Conservation (phyloP, 2,329 filamentous ascomycete species). For the Penicillium paneum region DNA sequence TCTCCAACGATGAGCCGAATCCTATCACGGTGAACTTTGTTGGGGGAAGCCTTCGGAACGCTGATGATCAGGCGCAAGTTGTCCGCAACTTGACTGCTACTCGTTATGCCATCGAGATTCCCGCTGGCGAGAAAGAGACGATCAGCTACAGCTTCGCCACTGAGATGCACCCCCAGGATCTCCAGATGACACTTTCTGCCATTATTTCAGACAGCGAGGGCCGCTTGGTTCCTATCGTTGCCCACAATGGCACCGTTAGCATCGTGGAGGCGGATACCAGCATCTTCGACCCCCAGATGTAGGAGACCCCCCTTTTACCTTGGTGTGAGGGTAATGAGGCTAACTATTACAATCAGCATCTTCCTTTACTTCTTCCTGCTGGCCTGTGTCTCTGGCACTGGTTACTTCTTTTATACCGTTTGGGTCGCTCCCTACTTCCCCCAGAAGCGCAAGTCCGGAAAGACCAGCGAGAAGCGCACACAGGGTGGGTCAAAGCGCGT, state of each 20-base stretch:
- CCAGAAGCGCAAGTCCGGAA: constrained; percentile 54
- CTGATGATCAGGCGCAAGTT: constrained; percentile 57
- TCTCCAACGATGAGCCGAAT: constrained; percentile 77
- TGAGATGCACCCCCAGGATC: constrained; percentile 89
- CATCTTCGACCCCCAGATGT: constrained; percentile 96
- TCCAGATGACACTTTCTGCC: constrained; percentile 72
- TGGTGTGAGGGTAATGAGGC: constrained; percentile 13
- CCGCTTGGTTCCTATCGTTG: constrained; percentile 69
- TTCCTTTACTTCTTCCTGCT: constrained; percentile 95
- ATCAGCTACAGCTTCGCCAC: constrained; percentile 81
- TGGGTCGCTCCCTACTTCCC: constrained; percentile 97
- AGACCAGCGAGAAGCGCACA: constrained; percentile 30
- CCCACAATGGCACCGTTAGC: constrained; percentile 77
- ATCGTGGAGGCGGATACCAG: constrained; percentile 88
- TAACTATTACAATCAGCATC: constrained; percentile 58
- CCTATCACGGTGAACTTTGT: constrained; percentile 74
- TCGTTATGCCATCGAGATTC: constrained; percentile 70
- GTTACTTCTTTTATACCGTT: constrained; percentile 97
- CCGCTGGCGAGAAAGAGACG: constrained; percentile 70
- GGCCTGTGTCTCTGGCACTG: constrained; percentile 70
- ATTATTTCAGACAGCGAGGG: constrained; percentile 67
- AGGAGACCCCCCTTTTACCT: constrained; percentile 39
- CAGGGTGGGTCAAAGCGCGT: constrained; percentile 62
- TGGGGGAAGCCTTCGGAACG: constrained; percentile 67
- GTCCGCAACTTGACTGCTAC: constrained; percentile 81